phyloP scores from a whole-genome alignment of 1,284 basidiomycete genomes.

The Rugosomyces carneus region DNA sequence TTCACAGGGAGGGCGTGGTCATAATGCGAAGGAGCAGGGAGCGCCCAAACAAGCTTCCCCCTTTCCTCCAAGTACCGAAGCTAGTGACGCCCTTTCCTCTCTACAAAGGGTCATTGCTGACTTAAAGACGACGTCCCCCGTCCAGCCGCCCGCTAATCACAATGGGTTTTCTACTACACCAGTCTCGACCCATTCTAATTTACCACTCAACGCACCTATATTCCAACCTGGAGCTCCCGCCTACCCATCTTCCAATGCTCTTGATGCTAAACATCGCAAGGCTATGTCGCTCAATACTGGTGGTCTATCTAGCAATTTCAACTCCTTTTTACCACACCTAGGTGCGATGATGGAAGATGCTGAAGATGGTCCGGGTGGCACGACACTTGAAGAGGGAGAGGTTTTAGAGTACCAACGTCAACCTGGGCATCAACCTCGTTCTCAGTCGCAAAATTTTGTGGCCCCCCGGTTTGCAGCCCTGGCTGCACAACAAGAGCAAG shows the following conservation, averaged over 20 bases:
- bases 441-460: slow-evolving; percentile 75
- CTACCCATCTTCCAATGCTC: slow-evolving; percentile 41
- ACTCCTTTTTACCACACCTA: slow-evolving; percentile 68
- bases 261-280: slow-evolving; percentile 71
- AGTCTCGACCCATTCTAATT: slow-evolving; percentile 41
- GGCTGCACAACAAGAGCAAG: slow-evolving; percentile 70
- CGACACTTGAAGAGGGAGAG: slow-evolving; percentile 70
- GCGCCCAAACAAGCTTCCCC: slow-evolving; percentile 42
- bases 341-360: slow-evolving; percentile 77
- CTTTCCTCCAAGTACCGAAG: slow-evolving; percentile 37
- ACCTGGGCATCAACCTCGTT: slow-evolving; percentile 59
- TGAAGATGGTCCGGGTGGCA: slow-evolving; percentile 47
- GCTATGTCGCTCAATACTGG: slow-evolving; percentile 65
- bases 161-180: slow-evolving; percentile 38
- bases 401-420: slow-evolving; percentile 54
- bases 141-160: slow-evolving; percentile 33
- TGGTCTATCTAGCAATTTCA: slow-evolving; percentile 52
- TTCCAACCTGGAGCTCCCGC: slow-evolving; percentile 63
- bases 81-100: slow-evolving; percentile 70
- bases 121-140: slow-evolving; percentile 67
- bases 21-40: slow-evolving; percentile 39
- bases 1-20: slow-evolving; percentile 44
- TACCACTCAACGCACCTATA: slow-evolving; percentile 59
- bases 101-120: slow-evolving; percentile 81
- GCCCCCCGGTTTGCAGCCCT: slow-evolving; percentile 84